A percentile compares a stretch with the other conserved stretches of the same genome.
phyloP scores from a whole-genome alignment of 1,139 yeast species.

The Wickerhamiella pararugosa region DNA sequence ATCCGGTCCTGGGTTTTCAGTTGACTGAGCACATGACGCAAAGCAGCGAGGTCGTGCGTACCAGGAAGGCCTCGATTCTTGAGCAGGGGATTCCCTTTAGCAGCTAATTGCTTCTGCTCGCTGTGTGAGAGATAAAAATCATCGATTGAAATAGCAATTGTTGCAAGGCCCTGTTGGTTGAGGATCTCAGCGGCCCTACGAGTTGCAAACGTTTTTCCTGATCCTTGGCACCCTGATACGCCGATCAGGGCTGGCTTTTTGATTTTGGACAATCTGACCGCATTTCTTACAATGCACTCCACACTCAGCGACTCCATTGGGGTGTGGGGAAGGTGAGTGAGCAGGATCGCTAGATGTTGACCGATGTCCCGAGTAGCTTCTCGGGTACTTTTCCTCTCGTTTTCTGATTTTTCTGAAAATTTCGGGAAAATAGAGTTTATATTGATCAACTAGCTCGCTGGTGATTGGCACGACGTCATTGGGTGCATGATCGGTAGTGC shows the following conservation, averaged over 20 bases:
- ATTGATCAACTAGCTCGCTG: no score
- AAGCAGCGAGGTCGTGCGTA: slow-evolving; percentile 58
- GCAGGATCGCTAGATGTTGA: no score
- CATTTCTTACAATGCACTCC: no score
- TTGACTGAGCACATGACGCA: slow-evolving; percentile 19
- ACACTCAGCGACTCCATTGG: no score
- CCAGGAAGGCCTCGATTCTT: slow-evolving; percentile 89
- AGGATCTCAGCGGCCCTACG: slow-evolving; percentile 30
- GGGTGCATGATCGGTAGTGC: no score
- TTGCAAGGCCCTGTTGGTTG: slow-evolving; percentile 24
- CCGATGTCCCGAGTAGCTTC: no score
- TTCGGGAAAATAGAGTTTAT: no score
- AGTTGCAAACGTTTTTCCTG: slow-evolving; percentile 70
- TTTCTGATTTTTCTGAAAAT: no score
- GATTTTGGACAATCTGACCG: not conserved
- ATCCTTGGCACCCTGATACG: slow-evolving; percentile 69
- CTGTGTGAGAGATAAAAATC: slow-evolving; percentile 62
- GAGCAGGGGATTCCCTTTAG: slow-evolving; percentile 37
- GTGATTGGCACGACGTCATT: no score
- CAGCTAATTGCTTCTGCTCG: slow-evolving; percentile 38
- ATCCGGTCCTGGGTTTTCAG: slow-evolving; percentile 19
- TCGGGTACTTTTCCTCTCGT: no score
- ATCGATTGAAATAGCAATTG: slow-evolving; percentile 62
- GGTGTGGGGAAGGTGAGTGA: no score
- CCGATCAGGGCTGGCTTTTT: slow-evolving; percentile 10